Conservation (phyloP, 164 flowering plant species). For the Euptelea pleiosperma region DNA sequence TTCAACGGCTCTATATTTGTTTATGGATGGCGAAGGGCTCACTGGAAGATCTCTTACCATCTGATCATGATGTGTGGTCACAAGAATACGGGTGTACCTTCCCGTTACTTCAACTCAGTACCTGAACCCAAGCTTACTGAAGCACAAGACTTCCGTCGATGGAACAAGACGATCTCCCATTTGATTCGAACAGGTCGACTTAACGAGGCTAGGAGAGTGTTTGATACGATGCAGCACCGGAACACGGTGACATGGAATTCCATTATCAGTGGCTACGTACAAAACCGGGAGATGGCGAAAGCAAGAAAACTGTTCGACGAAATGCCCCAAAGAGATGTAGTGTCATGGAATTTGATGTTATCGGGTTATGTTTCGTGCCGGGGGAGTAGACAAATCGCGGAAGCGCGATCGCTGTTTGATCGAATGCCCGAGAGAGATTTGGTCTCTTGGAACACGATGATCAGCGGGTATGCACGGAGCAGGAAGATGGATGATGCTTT, state of each 20-base stretch:
- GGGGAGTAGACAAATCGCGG: slow-evolving; percentile 5
- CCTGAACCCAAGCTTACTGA: neutral
- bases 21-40: neutral
- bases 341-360: slow-evolving; percentile 14
- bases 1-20: neutral
- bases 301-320: slow-evolving; percentile 12
- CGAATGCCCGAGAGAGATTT: slow-evolving; percentile 10
- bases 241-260: slow-evolving; percentile 27
- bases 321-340: slow-evolving; percentile 13
- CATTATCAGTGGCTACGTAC: slow-evolving; percentile 22
- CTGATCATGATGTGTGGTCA: neutral
- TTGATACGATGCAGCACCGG: slow-evolving; percentile 16
- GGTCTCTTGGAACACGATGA: slow-evolving; percentile 12
- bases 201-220: slow-evolving; percentile 19
- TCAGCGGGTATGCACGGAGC: slow-evolving; percentile 13
- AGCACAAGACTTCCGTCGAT: slow-evolving; percentile 4
- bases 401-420: slow-evolving; percentile 5
- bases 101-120: neutral
- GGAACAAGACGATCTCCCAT: slow-evolving; percentile 13
- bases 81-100: neutral
- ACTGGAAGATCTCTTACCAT: neutral
- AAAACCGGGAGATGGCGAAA: slow-evolving; percentile 13
- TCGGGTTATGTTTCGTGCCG: slow-evolving; percentile 8
- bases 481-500: slow-evolving; percentile 15
- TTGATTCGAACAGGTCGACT: slow-evolving; percentile 10